These are phyloP conservation scores for Talaromyces sp. DNA, from an alignment of 2,329 filamentous ascomycete species.

Conservation along the genomic window DNA sequence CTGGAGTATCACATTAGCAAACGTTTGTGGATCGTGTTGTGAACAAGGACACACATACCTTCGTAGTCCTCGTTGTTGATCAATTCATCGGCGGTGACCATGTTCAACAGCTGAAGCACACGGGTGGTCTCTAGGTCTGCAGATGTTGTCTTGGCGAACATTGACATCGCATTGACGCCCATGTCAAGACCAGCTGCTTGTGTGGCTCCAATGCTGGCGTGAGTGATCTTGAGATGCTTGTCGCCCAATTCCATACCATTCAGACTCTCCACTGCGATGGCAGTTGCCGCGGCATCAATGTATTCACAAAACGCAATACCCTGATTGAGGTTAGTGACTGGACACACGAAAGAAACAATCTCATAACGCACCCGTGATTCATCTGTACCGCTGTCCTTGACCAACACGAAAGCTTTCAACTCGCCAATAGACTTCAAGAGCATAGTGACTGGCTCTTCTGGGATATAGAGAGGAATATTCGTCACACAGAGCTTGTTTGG, in stretches of 20 bases:
- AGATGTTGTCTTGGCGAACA: conserved; percentile 86
- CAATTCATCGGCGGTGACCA: conserved; percentile 94
- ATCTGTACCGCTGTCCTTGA: conserved; percentile 79
- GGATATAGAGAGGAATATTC: conserved; percentile 82
- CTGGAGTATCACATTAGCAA: conserved; percentile 45
- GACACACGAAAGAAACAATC: neutral
- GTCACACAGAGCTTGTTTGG: conserved; percentile 92
- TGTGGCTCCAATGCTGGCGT: conserved; percentile 90
- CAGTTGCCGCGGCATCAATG: conserved; percentile 67
- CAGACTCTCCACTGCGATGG: conserved; percentile 82
- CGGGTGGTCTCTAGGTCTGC: conserved; percentile 73
- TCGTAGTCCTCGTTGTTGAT: conserved; percentile 94
- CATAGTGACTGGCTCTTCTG: conserved; percentile 87
- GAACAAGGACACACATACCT: conserved; percentile 53
- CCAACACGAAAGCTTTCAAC: conserved; percentile 84
- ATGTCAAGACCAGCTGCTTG: conserved; percentile 90
- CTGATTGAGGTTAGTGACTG: conserved; percentile 43
- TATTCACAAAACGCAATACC: conserved; percentile 98
- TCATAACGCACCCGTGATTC: conserved; percentile 70
- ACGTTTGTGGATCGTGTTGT: neutral
- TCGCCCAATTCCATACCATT: conserved; percentile 93
- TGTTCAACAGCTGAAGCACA: conserved; percentile 91
- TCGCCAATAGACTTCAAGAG: conserved; percentile 87
- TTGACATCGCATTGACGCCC: conserved; percentile 95
- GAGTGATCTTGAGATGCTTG: conserved; percentile 75